Base-by-base conservation (phyloP, 2,329 filamentous ascomycete genomes). In the Colletotrichum ledebouriae region DNA sequence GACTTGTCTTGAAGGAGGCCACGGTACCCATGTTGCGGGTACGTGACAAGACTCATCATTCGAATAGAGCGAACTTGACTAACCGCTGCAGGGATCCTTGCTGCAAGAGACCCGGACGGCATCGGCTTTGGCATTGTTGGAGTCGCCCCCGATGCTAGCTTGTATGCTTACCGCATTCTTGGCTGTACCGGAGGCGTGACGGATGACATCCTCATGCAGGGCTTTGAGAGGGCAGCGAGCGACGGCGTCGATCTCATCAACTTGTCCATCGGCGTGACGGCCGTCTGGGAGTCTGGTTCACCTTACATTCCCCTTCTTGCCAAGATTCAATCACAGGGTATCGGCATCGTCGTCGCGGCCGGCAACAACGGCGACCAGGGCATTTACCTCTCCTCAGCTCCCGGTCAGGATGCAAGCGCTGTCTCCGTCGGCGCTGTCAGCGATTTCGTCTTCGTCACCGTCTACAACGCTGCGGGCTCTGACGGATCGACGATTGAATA, bases 11-110 rank as follows among this genome's bases (percentile, higher is more conserved):
- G 60, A 63, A 3, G 64, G 59, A 60, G 81, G 81, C 25, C 83
- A 85, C 71, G 82, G 83, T 4, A 84, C 83, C 0, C 81, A 83
- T 64, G 79, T 83, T 46, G 77, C 82, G 17, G 83, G 84, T 59
- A 82, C 2, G 63, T 56, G 15, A 9, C 10, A 58, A 33, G 10
- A 11, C 34, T 39, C 34, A 13, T 13, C 1, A 7, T 29, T 39
- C 25, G 17, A 59, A 7, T 42, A 29, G 20, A 42, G 10, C 4
- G 15, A 34, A 55, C 15, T n/a, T 61, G n/a, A 41, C 58, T 56
- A 10, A 44, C 15, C 9, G 4, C 12, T 4, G 2, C 29, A 66
- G 57, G 64, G 9, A 67, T 67, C 25, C 20, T 67, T 6, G 64
- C 52, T 29, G 64, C 59, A 6, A 58, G 47, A 11, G 64, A 67